phyloP scores from a whole-genome alignment of 768 basidiomycete genomes.

The Termitomyces sp. region DNA sequence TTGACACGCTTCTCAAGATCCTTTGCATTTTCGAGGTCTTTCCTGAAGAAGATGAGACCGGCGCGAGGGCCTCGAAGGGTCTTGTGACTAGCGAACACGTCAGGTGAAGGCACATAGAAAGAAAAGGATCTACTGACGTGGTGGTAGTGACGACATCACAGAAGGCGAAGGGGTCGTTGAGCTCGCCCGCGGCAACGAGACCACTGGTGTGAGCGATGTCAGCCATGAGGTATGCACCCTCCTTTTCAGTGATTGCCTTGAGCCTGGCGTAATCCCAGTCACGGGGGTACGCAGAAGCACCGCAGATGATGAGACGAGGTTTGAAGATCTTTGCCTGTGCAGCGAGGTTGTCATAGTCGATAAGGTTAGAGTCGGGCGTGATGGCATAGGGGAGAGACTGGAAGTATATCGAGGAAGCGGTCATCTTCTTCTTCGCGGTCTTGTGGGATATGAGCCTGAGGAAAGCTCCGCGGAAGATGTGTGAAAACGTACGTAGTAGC shows the following conservation, averaged over 20 bases:
- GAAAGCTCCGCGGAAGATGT: constrained; percentile 4
- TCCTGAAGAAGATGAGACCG: constrained; percentile 97
- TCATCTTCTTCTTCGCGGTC: constrained; percentile 99
- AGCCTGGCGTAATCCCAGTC: constrained; percentile 94
- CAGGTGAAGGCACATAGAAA: neutral
- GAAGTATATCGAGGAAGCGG: constrained; percentile 99
- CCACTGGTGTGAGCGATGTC: constrained; percentile 99
- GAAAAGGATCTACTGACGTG: constrained; percentile 48
- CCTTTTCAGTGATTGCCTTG: constrained; percentile 74
- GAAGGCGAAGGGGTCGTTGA: constrained; percentile 88
- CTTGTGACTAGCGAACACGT: constrained; percentile 66
- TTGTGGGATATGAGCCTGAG: constrained; percentile 20
- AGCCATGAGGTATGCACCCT: constrained; percentile 90
- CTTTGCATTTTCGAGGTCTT: constrained; percentile 70
- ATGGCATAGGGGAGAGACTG: constrained; percentile 94
- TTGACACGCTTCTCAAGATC: constrained; percentile 97
- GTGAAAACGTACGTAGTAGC: constrained; percentile 71
- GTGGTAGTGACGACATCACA: constrained; percentile 99
- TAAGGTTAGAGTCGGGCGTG: constrained; percentile 74
- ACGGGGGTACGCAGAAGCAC: constrained; percentile 96
- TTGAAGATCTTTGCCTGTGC: constrained; percentile 93
- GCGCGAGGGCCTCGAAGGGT: constrained; percentile 97
- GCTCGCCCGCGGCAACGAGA: constrained; percentile 86
- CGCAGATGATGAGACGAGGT: constrained; percentile 91
- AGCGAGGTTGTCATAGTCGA: constrained; percentile 81